Percentiles rank a stretch among this genome's conserved stretches.
Conservation (phyloP, 2,329 filamentous ascomycete genomes). For the Calonectria pteridis region DNA sequence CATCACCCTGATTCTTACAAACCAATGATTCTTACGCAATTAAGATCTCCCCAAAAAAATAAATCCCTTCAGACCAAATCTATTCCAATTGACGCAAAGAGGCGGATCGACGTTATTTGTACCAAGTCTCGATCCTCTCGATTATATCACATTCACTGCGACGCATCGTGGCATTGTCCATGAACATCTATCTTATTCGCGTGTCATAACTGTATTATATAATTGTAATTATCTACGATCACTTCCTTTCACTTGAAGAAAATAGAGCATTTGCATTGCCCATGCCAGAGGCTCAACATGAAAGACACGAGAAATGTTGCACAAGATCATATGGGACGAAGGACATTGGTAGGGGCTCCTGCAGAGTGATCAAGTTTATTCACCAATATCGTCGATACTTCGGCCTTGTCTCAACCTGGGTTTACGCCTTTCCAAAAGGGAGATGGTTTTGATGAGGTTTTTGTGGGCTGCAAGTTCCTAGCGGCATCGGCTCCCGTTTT, state of each 20-base stretch:
- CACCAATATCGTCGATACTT: background rate
- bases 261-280: background rate
- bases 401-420: background rate
- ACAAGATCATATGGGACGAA: background rate
- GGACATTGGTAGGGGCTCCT: background rate
- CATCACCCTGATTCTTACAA: background rate
- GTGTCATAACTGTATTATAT: background rate
- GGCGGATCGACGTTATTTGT: background rate
- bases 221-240: background rate
- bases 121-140: background rate
- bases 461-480: background rate
- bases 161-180: background rate
- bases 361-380: background rate
- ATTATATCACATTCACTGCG: background rate
- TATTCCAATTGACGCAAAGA: background rate
- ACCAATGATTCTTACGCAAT: background rate
- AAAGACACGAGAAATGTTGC: background rate
- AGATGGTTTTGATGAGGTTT: background rate
- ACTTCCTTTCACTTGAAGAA: background rate
- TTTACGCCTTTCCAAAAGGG: background rate
- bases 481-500: slow-evolving; percentile 20
- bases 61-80: background rate
- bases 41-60: background rate
- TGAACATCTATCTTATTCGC: background rate
- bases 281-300: background rate